Percentiles rank a stretch among this genome's conserved stretches.
Conservation (phyloP, 2,329 filamentous ascomycete genomes). For the Ophidiomyces ophidiicola region DNA sequence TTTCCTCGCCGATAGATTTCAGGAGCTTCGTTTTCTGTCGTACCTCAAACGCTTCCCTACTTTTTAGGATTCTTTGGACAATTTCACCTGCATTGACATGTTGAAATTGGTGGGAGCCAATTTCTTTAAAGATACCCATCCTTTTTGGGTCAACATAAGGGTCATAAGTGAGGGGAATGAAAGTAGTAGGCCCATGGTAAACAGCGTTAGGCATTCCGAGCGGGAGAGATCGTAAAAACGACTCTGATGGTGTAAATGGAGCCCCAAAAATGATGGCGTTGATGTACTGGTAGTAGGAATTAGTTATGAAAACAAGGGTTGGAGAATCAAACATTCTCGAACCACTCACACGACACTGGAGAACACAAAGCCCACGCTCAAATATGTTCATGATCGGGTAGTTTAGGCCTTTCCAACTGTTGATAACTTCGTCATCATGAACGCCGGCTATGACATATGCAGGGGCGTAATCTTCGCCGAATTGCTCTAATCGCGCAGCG, state of each 20-base stretch:
- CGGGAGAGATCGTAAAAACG: constrained; percentile 64
- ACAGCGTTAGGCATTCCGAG: constrained; percentile 64
- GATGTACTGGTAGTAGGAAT: constrained; percentile 51
- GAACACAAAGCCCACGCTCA: constrained; percentile 84
- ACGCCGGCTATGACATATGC: constrained; percentile 86
- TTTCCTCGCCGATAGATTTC: constrained; percentile 66
- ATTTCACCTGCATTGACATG: constrained; percentile 88
- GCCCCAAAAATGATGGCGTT: constrained; percentile 80
- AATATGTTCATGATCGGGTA: constrained; percentile 99
- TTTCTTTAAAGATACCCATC: constrained; percentile 73
- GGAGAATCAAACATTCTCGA: constrained; percentile 7
- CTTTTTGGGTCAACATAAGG: constrained; percentile 69
- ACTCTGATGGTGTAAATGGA: constrained; percentile 69
- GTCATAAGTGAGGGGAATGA: constrained; percentile 66
- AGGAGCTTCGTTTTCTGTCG: constrained; percentile 79
- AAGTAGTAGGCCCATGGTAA: constrained; percentile 92
- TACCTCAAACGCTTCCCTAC: constrained; percentile 78
- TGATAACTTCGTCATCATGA: constrained; percentile 90
- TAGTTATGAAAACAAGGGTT: constrained; percentile 6
- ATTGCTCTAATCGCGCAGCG: constrained; percentile 49
- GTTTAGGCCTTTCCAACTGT: constrained; percentile 92
- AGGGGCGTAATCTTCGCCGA: constrained; percentile 62
- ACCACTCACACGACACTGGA: constrained; percentile 71
- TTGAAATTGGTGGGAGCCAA: constrained; percentile 64
- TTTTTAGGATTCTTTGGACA: constrained; percentile 77